Conservation (phyloP, 1,139 yeast species). For the Sugiyamaella pinicola region DNA sequence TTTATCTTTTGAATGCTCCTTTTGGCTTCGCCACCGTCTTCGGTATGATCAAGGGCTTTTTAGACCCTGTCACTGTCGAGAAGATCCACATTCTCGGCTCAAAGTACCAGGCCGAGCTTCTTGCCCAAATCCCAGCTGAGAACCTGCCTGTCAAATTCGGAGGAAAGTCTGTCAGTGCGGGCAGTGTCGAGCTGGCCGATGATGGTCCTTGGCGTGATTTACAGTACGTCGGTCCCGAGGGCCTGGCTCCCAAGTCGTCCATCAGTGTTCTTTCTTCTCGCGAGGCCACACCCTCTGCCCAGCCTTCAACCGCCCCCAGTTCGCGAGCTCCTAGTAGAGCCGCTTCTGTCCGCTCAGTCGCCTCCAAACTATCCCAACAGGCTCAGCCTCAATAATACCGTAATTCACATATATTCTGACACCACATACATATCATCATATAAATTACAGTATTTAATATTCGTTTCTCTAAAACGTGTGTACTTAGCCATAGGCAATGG, state of each 20-base stretch:
- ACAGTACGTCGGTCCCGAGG: conserved; percentile 57
- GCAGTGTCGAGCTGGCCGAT: conserved; percentile 83
- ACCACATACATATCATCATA: too few relatives aligned
- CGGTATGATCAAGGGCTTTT: conserved; percentile 84
- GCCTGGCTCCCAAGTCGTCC: conserved; percentile 37
- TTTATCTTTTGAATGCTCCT: conserved; percentile 93
- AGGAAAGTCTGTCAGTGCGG: conserved; percentile 69
- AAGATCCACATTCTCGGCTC: conserved; percentile 88
- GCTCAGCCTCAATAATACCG: conserved; percentile 14
- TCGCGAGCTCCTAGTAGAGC: conserved; percentile 16
- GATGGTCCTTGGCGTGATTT: conserved; percentile 98
- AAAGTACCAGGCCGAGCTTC: conserved; percentile 74
- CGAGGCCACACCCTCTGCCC: conserved; percentile 7
- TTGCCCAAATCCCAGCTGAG: conserved; percentile 90
- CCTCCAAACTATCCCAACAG: conserved; percentile 16
- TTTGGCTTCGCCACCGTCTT: conserved; percentile 96
- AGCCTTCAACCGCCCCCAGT: conserved; percentile 1
- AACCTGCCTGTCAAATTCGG: conserved; percentile 92
- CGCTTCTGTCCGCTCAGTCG: conserved; percentile 1
- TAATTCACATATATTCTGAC: too few relatives aligned
- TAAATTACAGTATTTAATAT: background rate
- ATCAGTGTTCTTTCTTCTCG: conserved; percentile 15
- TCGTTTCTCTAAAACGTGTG: too few relatives aligned
- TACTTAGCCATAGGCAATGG: too few relatives aligned
- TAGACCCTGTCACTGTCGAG: conserved; percentile 97